phyloP scores from a whole-genome alignment of 192 early-diverging fungal genomes.

The Cladochytrium replicatum region DNA sequence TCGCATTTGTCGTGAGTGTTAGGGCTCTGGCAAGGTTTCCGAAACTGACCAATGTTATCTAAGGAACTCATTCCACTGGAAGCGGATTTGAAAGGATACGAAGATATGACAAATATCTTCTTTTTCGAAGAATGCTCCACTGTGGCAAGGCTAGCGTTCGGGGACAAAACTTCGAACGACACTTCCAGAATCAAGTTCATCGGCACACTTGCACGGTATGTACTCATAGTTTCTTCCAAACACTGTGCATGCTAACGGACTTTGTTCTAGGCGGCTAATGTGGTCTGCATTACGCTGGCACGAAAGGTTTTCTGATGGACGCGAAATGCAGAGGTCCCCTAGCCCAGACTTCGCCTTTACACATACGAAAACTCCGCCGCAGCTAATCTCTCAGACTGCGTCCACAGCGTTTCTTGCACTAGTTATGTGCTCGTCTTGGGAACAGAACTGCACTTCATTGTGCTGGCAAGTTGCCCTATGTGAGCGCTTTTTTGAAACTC shows the following conservation, averaged over 20 bases:
- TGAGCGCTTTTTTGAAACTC: slow-evolving; percentile 34
- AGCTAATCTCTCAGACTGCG: slow-evolving; percentile 21
- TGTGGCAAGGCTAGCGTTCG: slow-evolving; percentile 21
- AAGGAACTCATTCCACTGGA: slow-evolving; percentile 29
- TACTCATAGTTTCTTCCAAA: neutral
- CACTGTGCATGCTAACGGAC: too few relatives aligned
- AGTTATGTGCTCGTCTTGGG: slow-evolving; percentile 16
- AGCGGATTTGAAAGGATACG: slow-evolving; percentile 10
- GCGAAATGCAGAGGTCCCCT: slow-evolving; percentile 5
- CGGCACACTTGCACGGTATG: slow-evolving; percentile 22
- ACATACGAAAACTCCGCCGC: neutral
- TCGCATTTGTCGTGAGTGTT: slow-evolving; percentile 22
- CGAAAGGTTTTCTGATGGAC: slow-evolving; percentile 7
- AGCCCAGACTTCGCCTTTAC: too few relatives aligned
- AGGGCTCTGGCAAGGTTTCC: neutral
- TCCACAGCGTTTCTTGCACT: slow-evolving; percentile 30
- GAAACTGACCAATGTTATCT: neutral
- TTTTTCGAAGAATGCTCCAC: slow-evolving; percentile 27
- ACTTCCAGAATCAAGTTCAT: slow-evolving; percentile 11
- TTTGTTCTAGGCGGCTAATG: slow-evolving; percentile 29
- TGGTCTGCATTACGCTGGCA: slow-evolving; percentile 33
- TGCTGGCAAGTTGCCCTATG: slow-evolving; percentile 33
- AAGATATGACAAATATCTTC: slow-evolving; percentile 9
- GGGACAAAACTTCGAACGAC: neutral
- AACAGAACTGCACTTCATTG: slow-evolving; percentile 12